Evolutionary conservation across 2,329 filamentous ascomycete species (phyloP), one percentile per base, ranked within the genome.

Genomic region (Colletotrichum cordylinicola): DNA sequence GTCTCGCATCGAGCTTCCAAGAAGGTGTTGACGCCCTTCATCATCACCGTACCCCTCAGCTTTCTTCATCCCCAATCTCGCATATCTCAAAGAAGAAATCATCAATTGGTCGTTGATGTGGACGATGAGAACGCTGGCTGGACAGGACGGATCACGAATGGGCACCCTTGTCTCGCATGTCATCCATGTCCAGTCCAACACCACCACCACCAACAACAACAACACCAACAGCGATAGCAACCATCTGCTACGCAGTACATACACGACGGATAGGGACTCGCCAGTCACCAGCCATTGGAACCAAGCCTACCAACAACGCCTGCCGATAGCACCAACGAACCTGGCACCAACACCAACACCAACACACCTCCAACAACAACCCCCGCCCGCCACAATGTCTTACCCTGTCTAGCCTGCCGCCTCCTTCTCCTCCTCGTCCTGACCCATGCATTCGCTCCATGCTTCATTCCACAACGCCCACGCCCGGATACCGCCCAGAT

Each of bases 1-100:
- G 58, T 70, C 56, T 70, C 56, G 67, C 56, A 62, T 70, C 35
- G 55, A 70, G 27, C 37, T 70, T 70, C 56, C 67, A 31, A 62
- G 56, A 61, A 33, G 37, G 37, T 70, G 16, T 60, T 52, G 27
- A 27, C 18, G 35, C 21, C 55, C 67, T 48, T 48, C 67, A 33
- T 39, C 24, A 48, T 55, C 43, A 21, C 43, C 12, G 39, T 52
- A 21, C 43, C 43, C 43, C 67, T 69, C 55, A 69, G 67, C 67
- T 62, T 70, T 62, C 67, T 61, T 70, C 56, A 52, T 70, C 35
- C 58, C 27, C 67, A 33, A 58, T 60, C 33, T 68, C 66, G 66
- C 66, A 31, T 52, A 21, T 43, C 27, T 9, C 35, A 52, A 52
- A 52, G 43, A 52, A 52, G 43, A 52, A 52, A 52, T 6, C 43